phyloP scores from a whole-genome alignment of 164 flowering plant species.

The Euptelea pleiosperma region DNA sequence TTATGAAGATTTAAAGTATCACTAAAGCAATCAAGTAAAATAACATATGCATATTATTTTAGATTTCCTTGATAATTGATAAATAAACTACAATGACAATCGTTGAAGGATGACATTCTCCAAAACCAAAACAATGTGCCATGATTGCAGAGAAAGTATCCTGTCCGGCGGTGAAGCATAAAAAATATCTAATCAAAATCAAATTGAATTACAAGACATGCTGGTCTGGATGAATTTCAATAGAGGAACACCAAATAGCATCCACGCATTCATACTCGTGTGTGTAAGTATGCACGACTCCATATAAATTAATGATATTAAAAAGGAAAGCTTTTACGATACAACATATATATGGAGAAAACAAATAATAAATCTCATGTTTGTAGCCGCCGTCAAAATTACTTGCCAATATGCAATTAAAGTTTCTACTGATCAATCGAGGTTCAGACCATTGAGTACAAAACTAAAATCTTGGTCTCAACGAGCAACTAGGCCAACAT shows the following conservation, averaged over 20 bases:
- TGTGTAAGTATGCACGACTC: too few species aligned
- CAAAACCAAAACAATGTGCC: too few species aligned
- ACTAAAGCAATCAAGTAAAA: neutral
- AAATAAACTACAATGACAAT: neutral
- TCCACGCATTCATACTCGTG: too few species aligned
- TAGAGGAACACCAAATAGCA: too few species aligned
- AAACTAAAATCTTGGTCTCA: neutral
- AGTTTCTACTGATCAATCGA: neutral
- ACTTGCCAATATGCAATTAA: too few species aligned
- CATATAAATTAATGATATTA: too few species aligned
- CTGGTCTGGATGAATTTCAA: too few species aligned
- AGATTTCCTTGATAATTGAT: neutral
- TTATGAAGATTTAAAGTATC: neutral
- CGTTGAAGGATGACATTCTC: too few species aligned
- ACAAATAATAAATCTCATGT: neutral
- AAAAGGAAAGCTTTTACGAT: neutral
- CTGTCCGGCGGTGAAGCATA: neutral
- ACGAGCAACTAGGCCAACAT: neutral
- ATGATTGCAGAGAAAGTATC: neutral
- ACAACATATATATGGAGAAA: neutral
- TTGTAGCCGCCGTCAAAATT: too few species aligned
- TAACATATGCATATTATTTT: neutral
- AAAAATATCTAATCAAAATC: neutral
- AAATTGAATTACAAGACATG: neutral
- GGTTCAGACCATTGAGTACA: neutral